Base-by-base conservation (phyloP, 73 alveolate genomes). In the Stentor coeruleus region DNA sequence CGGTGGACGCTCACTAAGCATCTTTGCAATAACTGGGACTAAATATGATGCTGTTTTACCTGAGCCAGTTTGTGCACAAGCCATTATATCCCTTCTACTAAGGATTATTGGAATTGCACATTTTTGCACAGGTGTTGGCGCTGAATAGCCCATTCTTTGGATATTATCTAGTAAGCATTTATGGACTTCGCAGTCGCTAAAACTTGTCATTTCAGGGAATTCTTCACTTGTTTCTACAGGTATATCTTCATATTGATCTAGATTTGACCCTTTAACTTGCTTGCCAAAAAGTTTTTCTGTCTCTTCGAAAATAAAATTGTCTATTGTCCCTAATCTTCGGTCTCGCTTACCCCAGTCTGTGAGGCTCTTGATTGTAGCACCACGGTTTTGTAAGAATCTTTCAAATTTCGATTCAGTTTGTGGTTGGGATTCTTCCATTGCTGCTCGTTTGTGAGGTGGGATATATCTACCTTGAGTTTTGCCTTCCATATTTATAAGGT, bases 31-130 rank as follows among this genome's bases (percentile, higher is more conserved):
- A 31, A 93, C 82, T 1, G 99, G 99, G 26, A 93, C 88, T 38
- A 88, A 72, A 85, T 93, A 95, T 15, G 97, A 96, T 58, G 93
- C 87, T 6, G 99, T 95, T 81, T 95, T 95, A 20, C 99, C 99
- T 75, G 96, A 88, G 1, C 99, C 99, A 38, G 99, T 95, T 85
- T 95, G 98, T n/a, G 98, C 88, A 39, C 93, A 86, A n/a, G 86
- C 96, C 66, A 87, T 74, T 3, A 90, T 84, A 81, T 90, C 96
- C 57, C 84, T 90, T 77, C 90, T 86, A 26, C 81, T 74, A 0
- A 86, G 28, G 76, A 85, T 74, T 14, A 75, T 40, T 1, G 83
- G 83, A 75, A 75, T 37, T 6, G 59, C 6, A 14, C 38, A 66
- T 20, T 31, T 26, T 2, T 75, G 72, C 33, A 75, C 39, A 20